phyloP scores from a whole-genome alignment of 805 yeast genomes.

The Starmerella powellii region DNA sequence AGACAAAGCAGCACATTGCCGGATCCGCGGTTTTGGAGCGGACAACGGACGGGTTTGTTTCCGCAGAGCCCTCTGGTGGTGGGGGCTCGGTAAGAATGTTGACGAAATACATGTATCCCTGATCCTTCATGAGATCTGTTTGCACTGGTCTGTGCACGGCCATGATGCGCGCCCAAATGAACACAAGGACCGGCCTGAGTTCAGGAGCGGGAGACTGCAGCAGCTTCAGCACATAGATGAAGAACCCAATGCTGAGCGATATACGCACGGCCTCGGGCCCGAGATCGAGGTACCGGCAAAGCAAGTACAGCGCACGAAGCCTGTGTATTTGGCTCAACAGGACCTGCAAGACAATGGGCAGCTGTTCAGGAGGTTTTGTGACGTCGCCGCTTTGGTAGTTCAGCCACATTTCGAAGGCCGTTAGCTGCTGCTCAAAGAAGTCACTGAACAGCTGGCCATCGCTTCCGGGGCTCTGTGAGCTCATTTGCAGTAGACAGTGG shows the following conservation, averaged over 20 bases:
- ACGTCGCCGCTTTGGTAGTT: slow-evolving; percentile 70
- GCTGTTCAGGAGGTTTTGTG: slow-evolving; percentile 82
- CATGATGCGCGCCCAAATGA: slow-evolving; percentile 96
- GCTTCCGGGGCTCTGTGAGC: slow-evolving; percentile 28
- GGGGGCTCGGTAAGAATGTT: slow-evolving; percentile 42
- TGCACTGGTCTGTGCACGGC: slow-evolving; percentile 88
- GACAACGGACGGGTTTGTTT: background rate
- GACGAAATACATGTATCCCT: slow-evolving; percentile 78
- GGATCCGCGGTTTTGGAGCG: slow-evolving; percentile 34
- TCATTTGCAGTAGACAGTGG: slow-evolving; percentile 58
- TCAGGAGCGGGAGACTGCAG: slow-evolving; percentile 93
- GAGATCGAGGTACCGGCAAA: slow-evolving; percentile 76
- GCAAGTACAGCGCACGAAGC: slow-evolving; percentile 68
- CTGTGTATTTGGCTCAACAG: slow-evolving; percentile 88
- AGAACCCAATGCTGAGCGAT: slow-evolving; percentile 86
- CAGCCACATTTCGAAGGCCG: slow-evolving; percentile 94
- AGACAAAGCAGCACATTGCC: slow-evolving; percentile 89
- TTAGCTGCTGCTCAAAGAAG: slow-evolving; percentile 88
- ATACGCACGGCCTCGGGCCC: slow-evolving; percentile 97
- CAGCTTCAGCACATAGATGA: slow-evolving; percentile 83
- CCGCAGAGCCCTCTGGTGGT: background rate
- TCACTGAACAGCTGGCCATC: slow-evolving; percentile 68
- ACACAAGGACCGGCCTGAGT: slow-evolving; percentile 81
- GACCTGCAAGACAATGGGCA: slow-evolving; percentile 88
- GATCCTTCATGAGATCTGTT: slow-evolving; percentile 81